Evolutionary conservation across 2,329 filamentous ascomycete genomes (phyloP).

Genomic region (Dothistroma pini): DNA sequence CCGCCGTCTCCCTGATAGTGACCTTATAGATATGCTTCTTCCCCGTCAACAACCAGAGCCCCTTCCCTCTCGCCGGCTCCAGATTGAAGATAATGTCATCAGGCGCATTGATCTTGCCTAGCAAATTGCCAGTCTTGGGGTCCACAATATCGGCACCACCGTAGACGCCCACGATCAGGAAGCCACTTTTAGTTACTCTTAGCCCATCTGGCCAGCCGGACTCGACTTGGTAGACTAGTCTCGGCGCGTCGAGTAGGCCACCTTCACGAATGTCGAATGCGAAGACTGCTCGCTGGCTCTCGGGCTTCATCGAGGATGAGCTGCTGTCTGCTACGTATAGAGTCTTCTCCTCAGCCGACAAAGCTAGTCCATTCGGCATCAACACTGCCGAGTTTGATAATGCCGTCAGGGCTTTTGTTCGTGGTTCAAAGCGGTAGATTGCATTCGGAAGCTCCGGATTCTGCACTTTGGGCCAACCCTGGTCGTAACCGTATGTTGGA

Average conservation of each 20-base stretch:
- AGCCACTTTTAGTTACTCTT: constrained; percentile 16
- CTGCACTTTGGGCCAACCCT: constrained; percentile 51
- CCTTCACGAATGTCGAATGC: constrained; percentile 22
- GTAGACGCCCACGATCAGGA: constrained; percentile 19
- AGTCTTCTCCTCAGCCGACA: constrained; percentile 25
- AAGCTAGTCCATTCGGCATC: constrained; percentile 27
- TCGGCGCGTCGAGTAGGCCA: constrained; percentile 6
- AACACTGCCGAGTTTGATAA: constrained; percentile 49
- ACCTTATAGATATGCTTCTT: constrained; percentile 24
- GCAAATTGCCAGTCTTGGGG: constrained; percentile 33
- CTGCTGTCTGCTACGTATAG: constrained; percentile 29
- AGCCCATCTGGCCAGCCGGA: constrained; percentile 32
- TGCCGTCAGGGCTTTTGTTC: constrained; percentile 48
- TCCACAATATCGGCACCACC: constrained; percentile 23
- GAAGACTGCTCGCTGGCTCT: constrained; percentile 40
- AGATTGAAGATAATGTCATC: constrained; percentile 27
- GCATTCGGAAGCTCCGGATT: constrained; percentile 52
- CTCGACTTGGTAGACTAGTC: constrained; percentile 36
- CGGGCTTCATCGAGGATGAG: constrained; percentile 12
- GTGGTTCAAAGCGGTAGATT: constrained; percentile 54
- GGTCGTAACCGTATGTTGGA: constrained; percentile 37
- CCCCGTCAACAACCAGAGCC: constrained; percentile 24
- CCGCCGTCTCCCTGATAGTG: constrained; percentile 15
- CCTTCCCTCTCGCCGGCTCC: constrained; percentile 17
- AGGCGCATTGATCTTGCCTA: constrained; percentile 51